Percentiles rank a stretch among this genome's conserved stretches.
Evolutionary conservation across 352 stramenopile species (phyloP).

Genomic region (Phytophthora sojae): DNA sequence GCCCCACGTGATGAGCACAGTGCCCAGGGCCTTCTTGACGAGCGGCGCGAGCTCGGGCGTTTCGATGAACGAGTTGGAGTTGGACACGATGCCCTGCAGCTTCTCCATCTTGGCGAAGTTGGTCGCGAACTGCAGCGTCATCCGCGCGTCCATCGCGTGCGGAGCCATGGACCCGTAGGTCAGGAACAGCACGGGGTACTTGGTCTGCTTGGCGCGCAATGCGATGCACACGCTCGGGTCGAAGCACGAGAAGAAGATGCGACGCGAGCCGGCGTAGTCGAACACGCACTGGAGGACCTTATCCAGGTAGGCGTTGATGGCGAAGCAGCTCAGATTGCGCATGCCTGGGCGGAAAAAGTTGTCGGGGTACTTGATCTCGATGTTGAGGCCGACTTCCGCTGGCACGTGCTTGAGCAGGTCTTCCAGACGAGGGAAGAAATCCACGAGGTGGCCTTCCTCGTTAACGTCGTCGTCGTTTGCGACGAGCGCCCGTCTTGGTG

Average conservation of each 20-base stretch:
- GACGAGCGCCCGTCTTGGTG: conserved; percentile 11
- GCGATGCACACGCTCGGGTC: conserved; percentile 72
- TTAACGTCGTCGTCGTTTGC: conserved; percentile 10
- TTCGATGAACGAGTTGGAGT: conserved; percentile 73
- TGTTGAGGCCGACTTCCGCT: conserved; percentile 75
- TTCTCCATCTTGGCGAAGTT: conserved; percentile 72
- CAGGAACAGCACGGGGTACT: conserved; percentile 80
- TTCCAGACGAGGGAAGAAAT: conserved; percentile 76
- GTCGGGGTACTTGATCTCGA: conserved; percentile 89
- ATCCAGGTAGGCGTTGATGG: conserved; percentile 82
- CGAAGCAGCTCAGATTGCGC: conserved; percentile 61
- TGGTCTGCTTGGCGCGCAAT: conserved; percentile 74
- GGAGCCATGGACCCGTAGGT: conserved; percentile 68
- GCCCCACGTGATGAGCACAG: conserved; percentile 75
- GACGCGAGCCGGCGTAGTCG: conserved; percentile 58
- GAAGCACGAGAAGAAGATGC: conserved; percentile 89
- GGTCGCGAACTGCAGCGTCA: conserved; percentile 73
- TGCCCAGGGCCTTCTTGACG: conserved; percentile 52
- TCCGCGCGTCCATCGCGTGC: conserved; percentile 53
- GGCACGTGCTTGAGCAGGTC: conserved; percentile 77
- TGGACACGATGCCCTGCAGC: conserved; percentile 76
- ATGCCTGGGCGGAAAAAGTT: conserved; percentile 47
- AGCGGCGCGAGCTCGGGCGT: conserved; percentile 56
- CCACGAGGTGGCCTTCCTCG: conserved; percentile 66
- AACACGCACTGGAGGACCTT: conserved; percentile 78